Conservation (phyloP, 1,284 basidiomycete genomes). For the Bondarzewia mesenterica region DNA sequence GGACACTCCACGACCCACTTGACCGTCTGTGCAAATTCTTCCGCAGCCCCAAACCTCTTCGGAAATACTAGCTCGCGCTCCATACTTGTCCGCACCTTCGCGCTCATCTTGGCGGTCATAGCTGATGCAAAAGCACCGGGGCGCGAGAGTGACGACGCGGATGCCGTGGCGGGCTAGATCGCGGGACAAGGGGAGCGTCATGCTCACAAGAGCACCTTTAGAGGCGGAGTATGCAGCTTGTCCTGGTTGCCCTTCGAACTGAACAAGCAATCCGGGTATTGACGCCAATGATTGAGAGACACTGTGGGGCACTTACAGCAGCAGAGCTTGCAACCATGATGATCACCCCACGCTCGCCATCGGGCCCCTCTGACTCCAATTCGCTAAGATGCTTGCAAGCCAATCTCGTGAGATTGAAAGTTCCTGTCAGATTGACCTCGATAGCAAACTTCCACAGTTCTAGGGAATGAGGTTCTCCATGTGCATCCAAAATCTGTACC, state of each 20-base stretch:
- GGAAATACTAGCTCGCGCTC: constrained; percentile 13
- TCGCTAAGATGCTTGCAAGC: constrained; percentile 39
- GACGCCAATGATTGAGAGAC: not conserved
- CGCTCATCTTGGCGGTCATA: constrained; percentile 35
- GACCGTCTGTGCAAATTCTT: constrained; percentile 45
- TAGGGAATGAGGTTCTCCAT: constrained; percentile 36
- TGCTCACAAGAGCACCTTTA: constrained; percentile 45
- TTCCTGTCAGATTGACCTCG: constrained; percentile 43
- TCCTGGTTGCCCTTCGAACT: constrained; percentile 43
- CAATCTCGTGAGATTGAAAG: constrained; percentile 47
- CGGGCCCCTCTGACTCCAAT: constrained; percentile 34
- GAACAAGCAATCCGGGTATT: not conserved
- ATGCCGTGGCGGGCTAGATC: constrained; percentile 43
- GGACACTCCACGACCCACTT: constrained; percentile 42
- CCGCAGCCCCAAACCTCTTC: constrained; percentile 15
- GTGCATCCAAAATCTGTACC: constrained; percentile 32
- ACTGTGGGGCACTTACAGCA: constrained; percentile 26
- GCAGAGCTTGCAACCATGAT: constrained; percentile 47
- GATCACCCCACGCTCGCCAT: constrained; percentile 46
- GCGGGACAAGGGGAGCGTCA: constrained; percentile 47
- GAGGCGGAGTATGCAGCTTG: constrained; percentile 45
- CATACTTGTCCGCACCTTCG: constrained; percentile 26
- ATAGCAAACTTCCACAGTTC: constrained; percentile 44
- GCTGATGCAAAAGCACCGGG: constrained; percentile 38
- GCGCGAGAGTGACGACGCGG: constrained; percentile 46